Conservation (phyloP, 2,329 filamentous ascomycete species). For the Exophiala mesophila region DNA sequence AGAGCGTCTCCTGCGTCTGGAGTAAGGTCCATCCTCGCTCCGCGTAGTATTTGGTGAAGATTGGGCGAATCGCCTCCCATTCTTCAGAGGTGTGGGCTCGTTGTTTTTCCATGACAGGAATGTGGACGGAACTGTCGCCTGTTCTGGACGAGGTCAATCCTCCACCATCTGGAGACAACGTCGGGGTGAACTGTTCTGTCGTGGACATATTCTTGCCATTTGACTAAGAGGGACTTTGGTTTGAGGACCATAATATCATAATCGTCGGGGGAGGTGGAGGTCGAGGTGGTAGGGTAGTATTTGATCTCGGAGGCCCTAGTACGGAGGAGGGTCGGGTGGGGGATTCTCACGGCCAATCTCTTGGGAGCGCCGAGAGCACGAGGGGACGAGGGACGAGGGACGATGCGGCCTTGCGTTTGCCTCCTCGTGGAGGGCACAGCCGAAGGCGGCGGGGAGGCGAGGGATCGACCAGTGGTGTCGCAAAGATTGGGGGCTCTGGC, state of each 20-base stretch:
- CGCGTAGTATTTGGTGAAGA: slow-evolving; percentile 4
- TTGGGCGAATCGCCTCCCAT: slow-evolving; percentile 4
- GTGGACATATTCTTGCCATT: background rate
- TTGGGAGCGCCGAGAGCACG: too few relatives aligned
- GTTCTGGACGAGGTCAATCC: background rate
- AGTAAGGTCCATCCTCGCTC: background rate
- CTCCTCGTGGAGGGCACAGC: too few relatives aligned
- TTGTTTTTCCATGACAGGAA: background rate
- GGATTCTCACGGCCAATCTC: too few relatives aligned
- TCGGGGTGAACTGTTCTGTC: background rate
- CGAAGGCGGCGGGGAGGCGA: too few relatives aligned
- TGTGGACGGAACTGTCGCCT: background rate
- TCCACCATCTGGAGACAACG: background rate
- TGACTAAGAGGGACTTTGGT: background rate
- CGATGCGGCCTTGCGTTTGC: too few relatives aligned
- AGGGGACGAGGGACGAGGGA: too few relatives aligned
- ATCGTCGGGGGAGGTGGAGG: background rate
- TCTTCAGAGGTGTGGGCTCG: slow-evolving; percentile 3
- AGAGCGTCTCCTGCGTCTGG: slow-evolving; percentile 1
- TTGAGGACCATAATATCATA: background rate
- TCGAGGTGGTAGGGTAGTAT: background rate
- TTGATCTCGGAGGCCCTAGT: too few relatives aligned
- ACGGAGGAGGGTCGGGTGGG: too few relatives aligned
- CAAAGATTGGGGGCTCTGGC: too few relatives aligned
- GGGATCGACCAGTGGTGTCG: too few relatives aligned